Base-by-base conservation (phyloP, 2,329 filamentous ascomycete genomes). In the Diaporthe amygdali region DNA sequence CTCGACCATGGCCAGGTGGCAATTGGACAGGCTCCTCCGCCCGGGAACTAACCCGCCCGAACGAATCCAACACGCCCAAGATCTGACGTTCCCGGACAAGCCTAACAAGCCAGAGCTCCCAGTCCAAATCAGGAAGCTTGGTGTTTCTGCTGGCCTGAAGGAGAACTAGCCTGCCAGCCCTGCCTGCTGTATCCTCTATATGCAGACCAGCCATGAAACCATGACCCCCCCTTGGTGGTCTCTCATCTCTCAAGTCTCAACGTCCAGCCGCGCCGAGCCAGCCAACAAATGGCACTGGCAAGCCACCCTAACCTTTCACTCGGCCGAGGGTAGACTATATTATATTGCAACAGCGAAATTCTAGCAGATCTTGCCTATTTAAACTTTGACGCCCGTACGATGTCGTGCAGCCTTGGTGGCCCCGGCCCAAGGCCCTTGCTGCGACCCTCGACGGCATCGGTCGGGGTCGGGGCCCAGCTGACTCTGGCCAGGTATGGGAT, bases 361-460 rank as follows among this genome's bases (percentile, higher is more conserved):
- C 47, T 52, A 27, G 37, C n/a, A 44, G 46, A 66, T 34, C 27
- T 49, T 27, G 39, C 66, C 34, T 34, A 25, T 30, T 51, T 49
- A 44, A 44, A 34, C 66, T 69, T 55, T 49, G 55, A 46, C 47
- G 68, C 68, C 68, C 61, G 71, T 67, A 39, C 59, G 30, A 67
- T 72, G 68, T 72, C 61, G 68, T 70, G 71, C 68, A 72, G 71
- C 67, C 63, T 14, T 63, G 59, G 59, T 61, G 39, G 32, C 37
- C 39, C 52, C 25, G 67, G 51, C 56, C 27, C 25, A n/a, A 5
- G n/a, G 17, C 51, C 32, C 32, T 27, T n/a, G 27, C 52, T n/a
- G 8, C 20, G 12, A 20, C 15, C 30, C 22, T 55, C 15, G 8
- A 34, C 34, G 52, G 17, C 52, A 55, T 37, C 25, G n/a, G 46